Conservation (phyloP, 2,329 filamentous ascomycete species). For the Penicillium sp. region DNA sequence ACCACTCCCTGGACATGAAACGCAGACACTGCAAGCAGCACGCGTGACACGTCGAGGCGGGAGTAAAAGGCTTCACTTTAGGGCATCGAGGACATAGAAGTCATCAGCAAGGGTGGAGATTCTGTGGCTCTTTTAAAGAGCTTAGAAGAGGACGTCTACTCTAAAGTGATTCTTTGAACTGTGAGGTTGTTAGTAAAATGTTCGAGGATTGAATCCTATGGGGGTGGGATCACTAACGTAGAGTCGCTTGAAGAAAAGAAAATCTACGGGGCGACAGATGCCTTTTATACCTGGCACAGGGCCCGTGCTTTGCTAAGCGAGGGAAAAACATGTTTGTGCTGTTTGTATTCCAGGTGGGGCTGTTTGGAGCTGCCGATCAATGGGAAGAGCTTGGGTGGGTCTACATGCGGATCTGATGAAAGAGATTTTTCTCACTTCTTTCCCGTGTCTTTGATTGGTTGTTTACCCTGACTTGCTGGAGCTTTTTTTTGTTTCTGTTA, state of each 20-base stretch:
- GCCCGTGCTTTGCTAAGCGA: slow-evolving; percentile 33
- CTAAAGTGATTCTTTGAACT: slow-evolving; percentile 90
- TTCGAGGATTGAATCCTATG: slow-evolving; percentile 20
- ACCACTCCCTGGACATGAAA: slow-evolving; percentile 76
- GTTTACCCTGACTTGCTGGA: not conserved
- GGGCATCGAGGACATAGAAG: slow-evolving; percentile 76
- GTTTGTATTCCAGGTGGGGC: slow-evolving; percentile 11
- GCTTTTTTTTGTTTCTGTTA: not conserved
- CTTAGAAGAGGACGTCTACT: slow-evolving; percentile 91
- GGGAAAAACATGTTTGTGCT: slow-evolving; percentile 13
- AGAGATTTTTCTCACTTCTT: not conserved
- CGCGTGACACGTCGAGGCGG: slow-evolving; percentile 39
- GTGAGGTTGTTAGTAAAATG: slow-evolving; percentile 30
- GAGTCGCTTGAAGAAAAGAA: slow-evolving; percentile 45
- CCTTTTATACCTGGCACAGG: slow-evolving; percentile 29
- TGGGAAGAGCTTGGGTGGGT: not conserved
- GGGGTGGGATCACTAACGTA: slow-evolving; percentile 38
- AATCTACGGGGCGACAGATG: slow-evolving; percentile 19
- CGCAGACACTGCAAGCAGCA: slow-evolving; percentile 35
- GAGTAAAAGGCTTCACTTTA: slow-evolving; percentile 76
- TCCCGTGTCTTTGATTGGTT: not conserved
- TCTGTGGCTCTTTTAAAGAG: slow-evolving; percentile 91
- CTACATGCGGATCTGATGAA: not conserved
- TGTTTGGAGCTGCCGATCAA: not conserved
- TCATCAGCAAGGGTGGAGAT: slow-evolving; percentile 94